These are phyloP conservation scores for Lanzia echinophila DNA, from an alignment of 2,329 filamentous ascomycete species.

Conservation along the genomic window DNA sequence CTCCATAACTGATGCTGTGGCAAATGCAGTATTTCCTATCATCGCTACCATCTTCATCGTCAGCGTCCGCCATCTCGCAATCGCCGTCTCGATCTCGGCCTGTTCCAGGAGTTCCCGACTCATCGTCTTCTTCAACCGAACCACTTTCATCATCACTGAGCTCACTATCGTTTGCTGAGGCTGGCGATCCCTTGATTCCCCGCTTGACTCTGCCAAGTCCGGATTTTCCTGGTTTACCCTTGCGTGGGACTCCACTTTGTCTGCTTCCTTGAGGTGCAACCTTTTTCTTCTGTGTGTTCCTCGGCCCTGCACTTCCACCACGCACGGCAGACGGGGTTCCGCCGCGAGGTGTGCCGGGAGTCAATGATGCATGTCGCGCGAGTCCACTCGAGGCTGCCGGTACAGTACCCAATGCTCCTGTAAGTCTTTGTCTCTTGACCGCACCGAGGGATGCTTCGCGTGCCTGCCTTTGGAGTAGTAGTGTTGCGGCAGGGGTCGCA, in stretches of 20 bases:
- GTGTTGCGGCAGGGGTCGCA: conserved; percentile 52
- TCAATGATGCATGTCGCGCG: conserved; percentile 55
- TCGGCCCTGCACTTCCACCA: conserved; percentile 55
- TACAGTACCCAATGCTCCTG: conserved; percentile 38
- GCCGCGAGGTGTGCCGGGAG: conserved; percentile 55
- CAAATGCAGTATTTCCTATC: conserved; percentile 75
- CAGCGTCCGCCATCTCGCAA: conserved; percentile 45
- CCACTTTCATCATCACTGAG: conserved; percentile 56
- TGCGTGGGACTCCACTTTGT: conserved; percentile 26
- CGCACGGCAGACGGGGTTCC: conserved; percentile 31
- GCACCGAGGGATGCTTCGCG: conserved; percentile 54
- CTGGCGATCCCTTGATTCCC: conserved; percentile 51
- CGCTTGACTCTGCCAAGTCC: conserved; percentile 55
- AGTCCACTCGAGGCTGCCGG: conserved; percentile 50
- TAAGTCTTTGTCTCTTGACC: conserved; percentile 42
- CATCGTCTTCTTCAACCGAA: conserved; percentile 46
- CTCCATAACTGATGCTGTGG: conserved; percentile 75
- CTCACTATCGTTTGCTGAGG: conserved; percentile 57
- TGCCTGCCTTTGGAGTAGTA: conserved; percentile 50
- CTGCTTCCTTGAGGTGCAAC: conserved; percentile 28
- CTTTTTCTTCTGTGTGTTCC: conserved; percentile 36
- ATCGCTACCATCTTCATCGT: conserved; percentile 68
- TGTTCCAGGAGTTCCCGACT: conserved; percentile 29
- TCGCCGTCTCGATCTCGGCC: conserved; percentile 46
- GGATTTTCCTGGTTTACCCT: conserved; percentile 42